A percentile compares a stretch with the other conserved stretches of the same genome.
phyloP scores from a whole-genome alignment of 495 filamentous ascomycete genomes.

The Massariosphaeria phaeospora region DNA sequence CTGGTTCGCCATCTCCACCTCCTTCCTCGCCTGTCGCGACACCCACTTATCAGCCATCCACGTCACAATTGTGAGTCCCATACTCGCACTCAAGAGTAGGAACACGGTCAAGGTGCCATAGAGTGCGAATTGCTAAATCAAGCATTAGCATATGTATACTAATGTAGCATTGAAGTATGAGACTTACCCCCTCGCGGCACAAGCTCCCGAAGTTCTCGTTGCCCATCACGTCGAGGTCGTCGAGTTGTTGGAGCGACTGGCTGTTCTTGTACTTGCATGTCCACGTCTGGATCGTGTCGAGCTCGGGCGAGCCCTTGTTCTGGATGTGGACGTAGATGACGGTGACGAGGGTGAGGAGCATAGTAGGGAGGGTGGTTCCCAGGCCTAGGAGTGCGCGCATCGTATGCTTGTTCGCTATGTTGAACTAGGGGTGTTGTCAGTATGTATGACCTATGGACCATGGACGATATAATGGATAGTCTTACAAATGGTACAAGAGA shows the following conservation, averaged over 20 bases:
- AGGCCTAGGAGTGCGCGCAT: slow-evolving; percentile 30
- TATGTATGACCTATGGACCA: not conserved
- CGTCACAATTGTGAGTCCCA: slow-evolving; percentile 17
- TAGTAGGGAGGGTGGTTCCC: slow-evolving; percentile 30
- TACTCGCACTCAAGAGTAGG: slow-evolving; percentile 8
- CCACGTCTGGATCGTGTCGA: slow-evolving; percentile 39
- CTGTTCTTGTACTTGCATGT: slow-evolving; percentile 31
- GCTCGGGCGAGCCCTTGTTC: slow-evolving; percentile 33
- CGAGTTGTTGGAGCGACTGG: slow-evolving; percentile 11
- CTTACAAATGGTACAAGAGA: slow-evolving; percentile 32
- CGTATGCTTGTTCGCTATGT: slow-evolving; percentile 14
- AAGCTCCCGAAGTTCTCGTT: slow-evolving; percentile 23
- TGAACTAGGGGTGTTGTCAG: slow-evolving; percentile 15
- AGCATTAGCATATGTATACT: not conserved
- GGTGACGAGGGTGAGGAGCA: slow-evolving; percentile 31
- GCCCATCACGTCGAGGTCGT: slow-evolving; percentile 16
- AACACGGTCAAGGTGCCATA: slow-evolving; percentile 30
- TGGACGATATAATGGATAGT: not conserved
- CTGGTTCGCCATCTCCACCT: slow-evolving; percentile 26
- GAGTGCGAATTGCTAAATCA: slow-evolving; percentile 26
- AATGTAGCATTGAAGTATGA: not conserved
- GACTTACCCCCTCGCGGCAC: slow-evolving; percentile 27
- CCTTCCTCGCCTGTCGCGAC: slow-evolving; percentile 13
- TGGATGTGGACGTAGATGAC: slow-evolving; percentile 37
- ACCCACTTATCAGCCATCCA: slow-evolving; percentile 34